phyloP scores from a whole-genome alignment of 108 stramenopile genomes.

The Nitzschia sp. region DNA sequence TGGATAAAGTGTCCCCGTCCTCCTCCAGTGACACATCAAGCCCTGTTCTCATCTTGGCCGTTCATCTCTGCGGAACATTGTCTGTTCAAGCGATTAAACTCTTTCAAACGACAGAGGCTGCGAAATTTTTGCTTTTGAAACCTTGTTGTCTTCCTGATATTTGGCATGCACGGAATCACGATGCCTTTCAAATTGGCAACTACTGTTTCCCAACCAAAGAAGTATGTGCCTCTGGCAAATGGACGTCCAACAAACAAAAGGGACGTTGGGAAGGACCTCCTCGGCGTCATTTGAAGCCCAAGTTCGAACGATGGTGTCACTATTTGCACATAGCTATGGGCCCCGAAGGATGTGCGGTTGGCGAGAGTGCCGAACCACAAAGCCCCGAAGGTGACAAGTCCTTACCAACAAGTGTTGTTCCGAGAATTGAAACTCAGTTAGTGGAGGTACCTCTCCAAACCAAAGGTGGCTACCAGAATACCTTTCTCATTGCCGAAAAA shows the following conservation, averaged over 20 bases:
- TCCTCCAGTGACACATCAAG: conserved; percentile 15
- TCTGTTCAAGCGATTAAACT: conserved; percentile 56
- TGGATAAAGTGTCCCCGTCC: neutral
- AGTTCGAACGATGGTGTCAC: conserved; percentile 53
- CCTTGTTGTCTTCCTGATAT: conserved; percentile 68
- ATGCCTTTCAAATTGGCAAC: conserved; percentile 42
- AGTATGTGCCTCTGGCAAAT: conserved; percentile 54
- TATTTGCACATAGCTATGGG: conserved; percentile 41
- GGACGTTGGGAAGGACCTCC: conserved; percentile 53
- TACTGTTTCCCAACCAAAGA: conserved; percentile 55
- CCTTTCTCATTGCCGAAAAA: conserved; percentile 55
- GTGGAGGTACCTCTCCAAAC: conserved; percentile 29
- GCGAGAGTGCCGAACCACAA: neutral
- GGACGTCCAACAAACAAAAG: conserved; percentile 24
- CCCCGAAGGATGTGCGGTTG: neutral
- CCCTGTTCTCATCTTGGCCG: conserved; percentile 53
- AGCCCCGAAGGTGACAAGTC: neutral
- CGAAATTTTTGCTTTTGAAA: conserved; percentile 46
- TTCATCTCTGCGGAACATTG: conserved; percentile 68
- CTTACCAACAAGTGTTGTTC: neutral
- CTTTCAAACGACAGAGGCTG: conserved; percentile 44
- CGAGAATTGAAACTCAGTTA: neutral
- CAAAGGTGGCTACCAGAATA: conserved; percentile 63
- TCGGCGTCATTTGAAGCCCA: conserved; percentile 30
- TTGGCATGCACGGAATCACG: conserved; percentile 49